A percentile compares a stretch with the other conserved stretches of the same genome.
Evolutionary conservation across 2,329 filamentous ascomycete species (phyloP).

Genomic region (Simplicillium sp.): DNA sequence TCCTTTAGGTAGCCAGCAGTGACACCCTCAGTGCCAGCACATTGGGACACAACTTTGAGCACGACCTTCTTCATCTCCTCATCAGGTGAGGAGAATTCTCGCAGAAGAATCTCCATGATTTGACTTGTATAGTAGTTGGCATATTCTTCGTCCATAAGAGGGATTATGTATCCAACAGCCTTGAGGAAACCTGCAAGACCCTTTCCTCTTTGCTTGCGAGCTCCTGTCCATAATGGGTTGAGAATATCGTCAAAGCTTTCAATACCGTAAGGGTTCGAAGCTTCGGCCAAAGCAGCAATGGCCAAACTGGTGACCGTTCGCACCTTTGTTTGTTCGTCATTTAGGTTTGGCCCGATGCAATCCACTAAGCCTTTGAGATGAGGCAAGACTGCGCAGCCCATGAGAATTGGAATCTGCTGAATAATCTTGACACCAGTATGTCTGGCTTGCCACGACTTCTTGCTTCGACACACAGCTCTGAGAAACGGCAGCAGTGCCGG

Average conservation of each 20-base stretch:
- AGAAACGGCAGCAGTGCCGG: constrained; percentile 92
- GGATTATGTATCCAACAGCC: constrained; percentile 95
- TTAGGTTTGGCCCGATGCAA: constrained; percentile 90
- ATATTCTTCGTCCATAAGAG: constrained; percentile 98
- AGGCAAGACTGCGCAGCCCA: constrained; percentile 93
- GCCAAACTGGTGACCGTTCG: constrained; percentile 91
- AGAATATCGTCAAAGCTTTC: constrained; percentile 98
- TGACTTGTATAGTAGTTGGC: constrained; percentile 98
- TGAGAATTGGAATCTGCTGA: constrained; percentile 95
- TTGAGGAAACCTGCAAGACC: constrained; percentile 93
- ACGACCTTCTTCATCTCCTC: constrained; percentile 99
- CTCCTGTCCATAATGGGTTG: constrained; percentile 94
- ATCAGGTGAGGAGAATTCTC: constrained; percentile 93
- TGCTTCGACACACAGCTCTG: constrained; percentile 89
- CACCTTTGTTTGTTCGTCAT: constrained; percentile 97
- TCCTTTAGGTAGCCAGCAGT: constrained; percentile 93
- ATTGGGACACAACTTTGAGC: constrained; percentile 93
- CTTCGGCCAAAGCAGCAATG: constrained; percentile 89
- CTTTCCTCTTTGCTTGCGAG: constrained; percentile 92
- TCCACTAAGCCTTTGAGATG: constrained; percentile 94
- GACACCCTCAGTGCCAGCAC: constrained; percentile 87
- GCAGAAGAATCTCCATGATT: constrained; percentile 95
- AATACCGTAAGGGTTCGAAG: constrained; percentile 96
- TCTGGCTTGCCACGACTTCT: constrained; percentile 97
- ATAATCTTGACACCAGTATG: constrained; percentile 99